Conservation (phyloP, 176 grass and related monocot genomes). For the Aegilops longissima region DNA sequence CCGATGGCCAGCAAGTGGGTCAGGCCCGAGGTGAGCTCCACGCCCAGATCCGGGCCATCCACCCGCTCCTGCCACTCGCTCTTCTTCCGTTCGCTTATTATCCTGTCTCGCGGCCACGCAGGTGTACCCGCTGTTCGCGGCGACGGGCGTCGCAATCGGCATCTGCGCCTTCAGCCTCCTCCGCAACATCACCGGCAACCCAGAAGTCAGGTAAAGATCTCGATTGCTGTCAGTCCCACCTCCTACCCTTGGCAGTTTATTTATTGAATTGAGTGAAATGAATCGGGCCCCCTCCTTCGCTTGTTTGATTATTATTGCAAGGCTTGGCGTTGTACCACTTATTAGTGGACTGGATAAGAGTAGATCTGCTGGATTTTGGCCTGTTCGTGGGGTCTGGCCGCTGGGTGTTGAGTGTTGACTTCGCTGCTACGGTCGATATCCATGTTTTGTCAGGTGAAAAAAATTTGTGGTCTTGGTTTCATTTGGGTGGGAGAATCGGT, state of each 20-base stretch:
- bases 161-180: conserved; percentile 67
- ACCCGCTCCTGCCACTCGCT: neutral
- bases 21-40: conserved; percentile 64
- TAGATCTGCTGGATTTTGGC: conserved; percentile 24
- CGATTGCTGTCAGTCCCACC: too few species aligned
- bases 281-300: neutral
- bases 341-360: neutral
- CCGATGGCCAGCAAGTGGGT: conserved; percentile 78
- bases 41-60: neutral
- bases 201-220: conserved; percentile 76
- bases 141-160: conserved; percentile 60
- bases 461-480: neutral
- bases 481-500: neutral
- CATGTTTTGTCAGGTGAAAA: conserved; percentile 8
- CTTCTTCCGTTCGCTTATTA: neutral
- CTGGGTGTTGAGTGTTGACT: neutral
- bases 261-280: neutral
- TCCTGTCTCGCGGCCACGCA: neutral
- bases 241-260: too few species aligned
- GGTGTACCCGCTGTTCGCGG: conserved; percentile 94
- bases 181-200: conserved; percentile 77
- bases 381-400: neutral
- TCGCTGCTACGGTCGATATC: neutral
- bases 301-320: neutral
- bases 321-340: neutral